These are phyloP conservation scores for Chlorella sp. DNA, from an alignment of 139 green algal genomes.

Conservation along the genomic window DNA sequence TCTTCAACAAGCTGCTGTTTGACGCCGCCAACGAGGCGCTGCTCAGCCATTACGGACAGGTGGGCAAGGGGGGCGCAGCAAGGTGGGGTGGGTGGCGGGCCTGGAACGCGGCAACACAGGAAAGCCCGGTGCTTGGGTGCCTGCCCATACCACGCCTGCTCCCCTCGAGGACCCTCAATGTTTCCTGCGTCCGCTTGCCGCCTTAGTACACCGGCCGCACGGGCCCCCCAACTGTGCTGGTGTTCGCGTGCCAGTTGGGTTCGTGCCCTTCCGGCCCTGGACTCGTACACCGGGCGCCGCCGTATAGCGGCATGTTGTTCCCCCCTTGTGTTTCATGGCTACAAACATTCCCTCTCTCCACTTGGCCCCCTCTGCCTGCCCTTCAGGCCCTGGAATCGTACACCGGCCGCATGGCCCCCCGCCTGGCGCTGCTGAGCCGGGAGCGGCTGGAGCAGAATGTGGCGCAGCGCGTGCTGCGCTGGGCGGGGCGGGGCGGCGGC, in stretches of 20 bases:
- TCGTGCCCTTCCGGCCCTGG: no score
- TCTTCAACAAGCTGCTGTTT: constrained; percentile 51
- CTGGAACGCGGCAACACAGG: not conserved
- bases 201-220: not conserved
- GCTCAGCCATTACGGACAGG: constrained; percentile 3
- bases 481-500: constrained; percentile 4
- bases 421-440: constrained; percentile 18
- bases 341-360: no score
- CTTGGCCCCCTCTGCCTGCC: not conserved
- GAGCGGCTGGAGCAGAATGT: constrained; percentile 4
- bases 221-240: not conserved
- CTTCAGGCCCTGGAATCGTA: constrained; percentile 25
- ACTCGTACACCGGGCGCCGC: no score
- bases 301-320: no score
- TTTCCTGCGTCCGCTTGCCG: not conserved
- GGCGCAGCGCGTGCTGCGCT: constrained; percentile 23
- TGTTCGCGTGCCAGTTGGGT: no score
- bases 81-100: no score
- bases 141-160: not conserved
- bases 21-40: constrained; percentile 48
- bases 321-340: no score
- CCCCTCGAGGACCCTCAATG: no score
- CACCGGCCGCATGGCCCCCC: not conserved
- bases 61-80: not conserved
- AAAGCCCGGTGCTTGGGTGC: not conserved